Conservation (phyloP, 306 rosid genomes). For the Nissolia schottii region DNA sequence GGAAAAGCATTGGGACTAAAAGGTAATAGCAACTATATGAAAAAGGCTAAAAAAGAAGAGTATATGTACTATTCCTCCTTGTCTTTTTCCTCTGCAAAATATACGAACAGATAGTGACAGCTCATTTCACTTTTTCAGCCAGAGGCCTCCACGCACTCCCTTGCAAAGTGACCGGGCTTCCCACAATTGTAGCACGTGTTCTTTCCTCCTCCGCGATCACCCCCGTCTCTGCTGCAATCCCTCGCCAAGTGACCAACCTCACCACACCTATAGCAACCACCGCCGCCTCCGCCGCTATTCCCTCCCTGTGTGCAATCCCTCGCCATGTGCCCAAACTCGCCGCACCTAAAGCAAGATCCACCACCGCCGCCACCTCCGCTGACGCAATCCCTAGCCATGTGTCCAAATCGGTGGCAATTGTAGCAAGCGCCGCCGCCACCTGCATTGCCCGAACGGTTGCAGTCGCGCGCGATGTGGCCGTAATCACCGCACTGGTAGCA, state of each 20-base stretch:
- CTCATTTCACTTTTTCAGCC: conserved; percentile 15
- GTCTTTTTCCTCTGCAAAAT: conserved; percentile 14
- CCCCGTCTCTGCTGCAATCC: conserved; percentile 49
- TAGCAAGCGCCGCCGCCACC: conserved; percentile 48
- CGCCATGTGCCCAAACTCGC: conserved; percentile 57
- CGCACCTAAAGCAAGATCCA: conserved; percentile 41
- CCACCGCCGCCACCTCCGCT: conserved; percentile 25
- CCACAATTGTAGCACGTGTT: conserved; percentile 65
- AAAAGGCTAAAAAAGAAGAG: conserved; percentile 26
- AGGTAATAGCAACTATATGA: neutral
- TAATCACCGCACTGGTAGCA: conserved; percentile 64
- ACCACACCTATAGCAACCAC: conserved; percentile 54
- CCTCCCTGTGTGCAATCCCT: conserved; percentile 41
- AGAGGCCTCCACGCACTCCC: conserved; percentile 58
- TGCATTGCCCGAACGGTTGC: conserved; percentile 27
- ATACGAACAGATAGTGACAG: neutral
- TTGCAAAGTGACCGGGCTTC: conserved; percentile 66
- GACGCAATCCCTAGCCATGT: conserved; percentile 66
- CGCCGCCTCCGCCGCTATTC: conserved; percentile 16
- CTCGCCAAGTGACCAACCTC: conserved; percentile 64
- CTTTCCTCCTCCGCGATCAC: conserved; percentile 14
- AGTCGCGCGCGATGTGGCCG: conserved; percentile 77
- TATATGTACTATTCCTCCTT: conserved; percentile 62
- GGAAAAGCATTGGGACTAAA: conserved; percentile 14
- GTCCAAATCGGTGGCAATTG: conserved; percentile 64